Evolutionary conservation across 2,329 filamentous ascomycete species (phyloP).

Genomic region (Dactylellina drechsleri): DNA sequence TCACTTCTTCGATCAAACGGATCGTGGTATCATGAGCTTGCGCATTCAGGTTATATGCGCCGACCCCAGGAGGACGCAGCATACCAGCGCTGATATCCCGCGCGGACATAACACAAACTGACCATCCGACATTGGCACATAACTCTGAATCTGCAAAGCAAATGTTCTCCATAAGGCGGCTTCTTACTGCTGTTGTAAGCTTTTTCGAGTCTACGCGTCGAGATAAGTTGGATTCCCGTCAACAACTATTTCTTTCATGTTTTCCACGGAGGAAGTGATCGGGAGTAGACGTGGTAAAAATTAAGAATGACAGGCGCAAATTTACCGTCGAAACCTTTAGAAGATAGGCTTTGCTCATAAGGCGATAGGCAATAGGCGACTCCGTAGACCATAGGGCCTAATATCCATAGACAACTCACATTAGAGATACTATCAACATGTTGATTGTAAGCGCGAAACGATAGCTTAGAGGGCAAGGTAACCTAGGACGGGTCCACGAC

Average conservation of each 20-base stretch:
- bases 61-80: constrained; percentile 68
- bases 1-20: constrained; percentile 79
- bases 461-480: constrained; percentile 65
- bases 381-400: constrained; percentile 77
- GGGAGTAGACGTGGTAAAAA: not conserved
- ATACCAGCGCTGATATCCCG: constrained; percentile 83
- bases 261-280: no score
- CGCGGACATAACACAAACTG: constrained; percentile 81
- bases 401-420: not conserved
- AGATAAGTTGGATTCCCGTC: constrained; percentile 68
- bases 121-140: constrained; percentile 79
- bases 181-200: constrained; percentile 81
- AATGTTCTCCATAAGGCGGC: constrained; percentile 70
- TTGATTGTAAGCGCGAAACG: constrained; percentile 66
- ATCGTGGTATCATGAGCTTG: constrained; percentile 74
- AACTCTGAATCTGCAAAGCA: constrained; percentile 32
- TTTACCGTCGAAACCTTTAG: constrained; percentile 70
- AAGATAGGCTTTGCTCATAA: constrained; percentile 56
- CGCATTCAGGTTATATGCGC: constrained; percentile 84
- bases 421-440: not conserved
- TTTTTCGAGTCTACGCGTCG: constrained; percentile 97
- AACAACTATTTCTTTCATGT: constrained; percentile 70
- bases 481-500: constrained; percentile 65
- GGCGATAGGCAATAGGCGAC: constrained; percentile 67
- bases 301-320: not conserved